These are phyloP conservation scores for Spergularia marina DNA, from an alignment of 148 eudicot genomes.

Conservation along the genomic window DNA sequence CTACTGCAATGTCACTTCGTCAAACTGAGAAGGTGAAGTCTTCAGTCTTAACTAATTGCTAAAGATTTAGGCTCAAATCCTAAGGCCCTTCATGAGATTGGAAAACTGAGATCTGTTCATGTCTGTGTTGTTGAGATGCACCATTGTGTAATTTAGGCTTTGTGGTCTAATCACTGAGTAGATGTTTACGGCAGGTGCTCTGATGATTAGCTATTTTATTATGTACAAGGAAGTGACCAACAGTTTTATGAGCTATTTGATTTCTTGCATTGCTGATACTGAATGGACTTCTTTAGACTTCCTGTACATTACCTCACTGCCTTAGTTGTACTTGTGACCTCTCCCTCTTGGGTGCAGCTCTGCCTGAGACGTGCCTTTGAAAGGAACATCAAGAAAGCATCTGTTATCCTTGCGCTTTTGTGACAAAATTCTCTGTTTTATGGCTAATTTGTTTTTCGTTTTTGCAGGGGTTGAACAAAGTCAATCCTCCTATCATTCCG, in stretches of 20 bases:
- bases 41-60: background rate
- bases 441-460: constrained; percentile 1
- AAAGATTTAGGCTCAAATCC: constrained; percentile 2
- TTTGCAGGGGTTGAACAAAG: constrained; percentile 47
- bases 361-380: background rate
- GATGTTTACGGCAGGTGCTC: background rate
- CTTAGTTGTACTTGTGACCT: no score
- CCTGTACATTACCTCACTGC: no score
- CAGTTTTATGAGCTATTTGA: no score
- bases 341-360: background rate
- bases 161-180: background rate
- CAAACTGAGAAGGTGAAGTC: constrained; percentile 47
- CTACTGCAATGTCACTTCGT: constrained; percentile 32
- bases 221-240: background rate
- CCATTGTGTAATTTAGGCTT: background rate
- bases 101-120: background rate
- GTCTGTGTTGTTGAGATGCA: background rate
- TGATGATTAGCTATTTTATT: background rate
- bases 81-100: background rate
- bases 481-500: constrained; percentile 21
- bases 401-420: constrained; percentile 10
- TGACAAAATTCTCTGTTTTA: background rate
- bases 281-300: background rate
- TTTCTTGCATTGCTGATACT: no score
- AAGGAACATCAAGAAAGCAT: background rate